A percentile compares a stretch with the other conserved stretches of the same genome.
Conservation (phyloP, 2,329 filamentous ascomycete species). For the Hymenoscyphus fructigenus region DNA sequence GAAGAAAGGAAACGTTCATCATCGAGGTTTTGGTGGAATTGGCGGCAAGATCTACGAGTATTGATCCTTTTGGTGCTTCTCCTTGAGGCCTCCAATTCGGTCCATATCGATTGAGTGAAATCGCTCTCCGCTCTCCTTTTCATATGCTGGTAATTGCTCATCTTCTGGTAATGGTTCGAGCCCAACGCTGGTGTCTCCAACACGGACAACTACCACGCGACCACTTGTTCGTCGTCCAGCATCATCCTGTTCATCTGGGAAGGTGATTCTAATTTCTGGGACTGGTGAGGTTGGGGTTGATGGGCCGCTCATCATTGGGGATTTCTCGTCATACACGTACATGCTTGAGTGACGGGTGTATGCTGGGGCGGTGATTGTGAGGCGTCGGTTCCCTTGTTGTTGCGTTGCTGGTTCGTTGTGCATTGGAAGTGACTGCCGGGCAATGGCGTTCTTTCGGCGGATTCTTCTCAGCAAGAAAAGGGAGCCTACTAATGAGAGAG, state of each 20-base stretch:
- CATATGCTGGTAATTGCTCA: slow-evolving; percentile 80
- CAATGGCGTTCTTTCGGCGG: slow-evolving; percentile 46
- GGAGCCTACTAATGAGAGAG: slow-evolving; percentile 63
- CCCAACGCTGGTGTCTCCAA: slow-evolving; percentile 84
- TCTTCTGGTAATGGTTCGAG: slow-evolving; percentile 80
- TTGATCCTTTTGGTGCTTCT: slow-evolving; percentile 56
- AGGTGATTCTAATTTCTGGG: slow-evolving; percentile 96
- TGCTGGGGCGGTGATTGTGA: slow-evolving; percentile 51
- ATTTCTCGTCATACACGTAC: slow-evolving; percentile 77
- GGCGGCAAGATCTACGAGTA: slow-evolving; percentile 26
- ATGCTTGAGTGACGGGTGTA: slow-evolving; percentile 63
- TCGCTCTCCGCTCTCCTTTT: slow-evolving; percentile 73
- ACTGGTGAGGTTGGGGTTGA: slow-evolving; percentile 78
- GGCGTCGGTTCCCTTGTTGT: slow-evolving; percentile 46
- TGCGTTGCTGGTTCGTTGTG: slow-evolving; percentile 54
- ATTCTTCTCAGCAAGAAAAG: slow-evolving; percentile 74
- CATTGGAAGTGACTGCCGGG: slow-evolving; percentile 61
- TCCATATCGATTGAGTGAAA: slow-evolving; percentile 96
- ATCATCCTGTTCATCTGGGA: slow-evolving; percentile 92
- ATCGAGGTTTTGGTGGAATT: slow-evolving; percentile 1
- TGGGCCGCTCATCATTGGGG: slow-evolving; percentile 71
- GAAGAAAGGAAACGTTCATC: slow-evolving; percentile 14
- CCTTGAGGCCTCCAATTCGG: slow-evolving; percentile 88
- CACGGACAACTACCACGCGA: slow-evolving; percentile 85
- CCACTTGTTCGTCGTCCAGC: slow-evolving; percentile 78